Evolutionary conservation across 768 basidiomycete genomes (phyloP), one percentile per base, ranked within the genome.

Genomic region (Tricholomella constricta): DNA sequence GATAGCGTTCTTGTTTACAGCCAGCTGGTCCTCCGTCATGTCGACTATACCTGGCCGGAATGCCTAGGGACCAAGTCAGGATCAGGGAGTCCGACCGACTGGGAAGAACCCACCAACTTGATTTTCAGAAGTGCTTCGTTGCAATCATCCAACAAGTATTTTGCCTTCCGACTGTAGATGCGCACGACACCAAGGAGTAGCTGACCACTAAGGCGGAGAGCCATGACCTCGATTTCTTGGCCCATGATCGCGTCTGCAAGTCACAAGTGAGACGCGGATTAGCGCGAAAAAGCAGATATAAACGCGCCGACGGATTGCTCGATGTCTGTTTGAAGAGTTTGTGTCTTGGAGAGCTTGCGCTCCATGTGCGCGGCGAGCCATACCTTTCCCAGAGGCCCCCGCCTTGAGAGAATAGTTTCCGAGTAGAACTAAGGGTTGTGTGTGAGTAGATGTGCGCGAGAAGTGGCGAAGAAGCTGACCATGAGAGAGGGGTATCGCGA

Each of bases 321-420:
- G 48, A 99, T 97, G 70, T 97, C 92, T 0, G 95, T 95, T 65
- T 94, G 91, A 2, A 97, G 74, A 1, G 96, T 94, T 69, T 96
- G 93, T 23, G 88, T 86, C 72, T 98, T 99, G 61, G 91, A 94
- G 64, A 99, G 85, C 76, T 98, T 98, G 65, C 93, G 85, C 72
- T 98, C 94, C 86, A 96, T 94, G 79, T 98, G 96, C 1, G 97
- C 96, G 36, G 96, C 95, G 48, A 99, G 88, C 97, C 97, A 99
- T 78, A 99, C 94, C 75, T 88, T 92, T 31, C 94, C 96, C 34
- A 99, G 78, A 3, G 96, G 92, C 38, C 96, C 95, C 51, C 93
- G 88, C 62, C 94, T 88, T 41, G 93, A 92, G 60, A 97, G 81
- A 70, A 98, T 93, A 31, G 92, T 87, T 68, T 97, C 94, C 45